These are phyloP conservation scores for Candida fluviatilis DNA, from an alignment of 805 yeast genomes.

Conservation along the genomic window DNA sequence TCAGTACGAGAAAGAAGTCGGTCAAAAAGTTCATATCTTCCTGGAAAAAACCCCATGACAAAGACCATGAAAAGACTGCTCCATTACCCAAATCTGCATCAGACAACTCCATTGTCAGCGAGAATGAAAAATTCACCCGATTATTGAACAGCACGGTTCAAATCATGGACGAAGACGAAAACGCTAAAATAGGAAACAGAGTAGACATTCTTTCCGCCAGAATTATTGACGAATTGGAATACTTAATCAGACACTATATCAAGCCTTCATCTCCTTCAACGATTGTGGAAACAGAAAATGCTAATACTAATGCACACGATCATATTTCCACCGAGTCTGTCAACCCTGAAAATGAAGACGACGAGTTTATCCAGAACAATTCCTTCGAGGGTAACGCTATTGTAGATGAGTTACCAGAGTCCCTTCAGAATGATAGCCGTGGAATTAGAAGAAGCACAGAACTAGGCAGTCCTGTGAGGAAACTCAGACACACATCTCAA, in stretches of 20 bases:
- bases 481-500: neutral
- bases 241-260: constrained; percentile 44
- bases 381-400: constrained; percentile 1
- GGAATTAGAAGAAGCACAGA: constrained; percentile 2
- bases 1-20: constrained; percentile 26
- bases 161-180: constrained; percentile 11
- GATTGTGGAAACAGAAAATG: constrained; percentile 5
- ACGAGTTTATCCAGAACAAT: too few species aligned
- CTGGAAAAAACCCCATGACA: constrained; percentile 31
- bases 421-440: constrained; percentile 1
- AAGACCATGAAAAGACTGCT: neutral
- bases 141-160: constrained; percentile 15
- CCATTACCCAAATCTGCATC: constrained; percentile 4
- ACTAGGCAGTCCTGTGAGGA: constrained; percentile 1
- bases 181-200: constrained; percentile 26
- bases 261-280: constrained; percentile 11
- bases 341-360: neutral
- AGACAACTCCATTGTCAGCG: constrained; percentile 9
- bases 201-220: constrained; percentile 68
- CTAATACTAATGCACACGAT: neutral
- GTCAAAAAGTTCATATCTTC: constrained; percentile 36
- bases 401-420: constrained; percentile 1
- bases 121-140: constrained; percentile 14
- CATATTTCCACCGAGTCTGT: neutral
- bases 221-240: constrained; percentile 65